Evolutionary conservation across 768 basidiomycete species (phyloP), one percentile per base, ranked within the genome.

Genomic region (Naganishia vaughanmartiniae): DNA sequence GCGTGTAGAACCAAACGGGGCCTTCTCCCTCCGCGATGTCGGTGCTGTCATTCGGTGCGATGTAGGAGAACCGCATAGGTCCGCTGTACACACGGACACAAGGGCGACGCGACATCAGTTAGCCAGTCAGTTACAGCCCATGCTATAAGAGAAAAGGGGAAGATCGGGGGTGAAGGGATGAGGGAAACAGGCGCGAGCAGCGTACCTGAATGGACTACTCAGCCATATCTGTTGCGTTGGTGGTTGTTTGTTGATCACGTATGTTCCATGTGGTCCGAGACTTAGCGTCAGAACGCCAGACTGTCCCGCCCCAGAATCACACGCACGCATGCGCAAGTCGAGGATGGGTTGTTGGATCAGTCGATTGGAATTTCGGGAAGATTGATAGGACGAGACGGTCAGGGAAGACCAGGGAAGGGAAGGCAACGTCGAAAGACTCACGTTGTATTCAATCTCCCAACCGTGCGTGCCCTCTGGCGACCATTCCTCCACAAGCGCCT

Each of bases 171-270:
- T n/a, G n/a, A n/a, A n/a, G n/a, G n/a, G n/a, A n/a, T n/a, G n/a
- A n/a, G n/a, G n/a, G n/a, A n/a, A 36, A 5, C 10, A 42, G 42
- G 42, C 42, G 42, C 10, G 42, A 15, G 5, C 2, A n/a, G 15
- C 26, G 60, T 33, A 65, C 71, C 71, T 78, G 53, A 78, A 53
- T 4, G 80, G 80, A 57, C 76, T 78, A 1, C 75, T 76, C 28
- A 81, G 74, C 80, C 80, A 81, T 57, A 81, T 81, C 67, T 81
- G 80, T 51, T 78, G 78, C 54, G 79, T 81, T 1, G 80, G 80
- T 12, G 80, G 80, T 74, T 81, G 80, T 70, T 81, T 81, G 73
- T 81, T 81, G 70, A 81, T 78, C 28, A 81, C 80, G 73, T 77
- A 81, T 26, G 77, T 79, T n/a, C 80, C 80, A 63, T 76, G 75